Conservation (phyloP, 164 flowering plant genomes). For the Magnolia officinalis region DNA sequence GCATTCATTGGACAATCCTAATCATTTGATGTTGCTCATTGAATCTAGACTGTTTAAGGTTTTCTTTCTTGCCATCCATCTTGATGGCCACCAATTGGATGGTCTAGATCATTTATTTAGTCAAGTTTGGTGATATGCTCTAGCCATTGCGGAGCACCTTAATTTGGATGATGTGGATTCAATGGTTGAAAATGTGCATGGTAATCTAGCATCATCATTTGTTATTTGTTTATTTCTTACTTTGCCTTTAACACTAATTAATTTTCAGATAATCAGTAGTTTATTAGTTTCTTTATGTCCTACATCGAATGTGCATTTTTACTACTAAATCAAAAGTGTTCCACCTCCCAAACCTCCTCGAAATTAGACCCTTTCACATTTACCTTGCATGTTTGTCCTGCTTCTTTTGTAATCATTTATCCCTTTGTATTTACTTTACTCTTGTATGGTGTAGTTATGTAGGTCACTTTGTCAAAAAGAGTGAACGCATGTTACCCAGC, state of each 20-base stretch:
- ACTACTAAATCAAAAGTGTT: too few species aligned
- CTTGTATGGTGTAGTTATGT: conserved; percentile 49
- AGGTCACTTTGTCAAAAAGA: conserved; percentile 54
- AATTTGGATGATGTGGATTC: neutral
- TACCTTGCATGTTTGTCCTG: neutral
- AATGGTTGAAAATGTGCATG: neutral
- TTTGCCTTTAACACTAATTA: neutral
- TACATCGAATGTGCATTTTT: too few species aligned
- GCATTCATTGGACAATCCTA: neutral
- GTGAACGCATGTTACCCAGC: conserved; percentile 48
- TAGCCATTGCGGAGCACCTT: too few species aligned
- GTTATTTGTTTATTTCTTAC: neutral
- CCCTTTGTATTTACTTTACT: neutral
- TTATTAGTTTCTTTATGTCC: too few species aligned
- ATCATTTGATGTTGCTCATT: neutral
- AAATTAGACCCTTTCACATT: neutral
- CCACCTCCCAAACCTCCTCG: neutral
- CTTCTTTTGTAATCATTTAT: neutral
- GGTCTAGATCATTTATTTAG: neutral
- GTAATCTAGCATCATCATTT: neutral
- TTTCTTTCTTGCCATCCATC: neutral
- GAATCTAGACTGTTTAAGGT: neutral
- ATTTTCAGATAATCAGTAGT: neutral
- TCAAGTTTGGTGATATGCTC: too few species aligned
- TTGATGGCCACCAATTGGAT: neutral